Evolutionary conservation across 225 moss, liverwort and hornwort genomes (phyloP).

Genomic region (Sphagnum tenellum): DNA sequence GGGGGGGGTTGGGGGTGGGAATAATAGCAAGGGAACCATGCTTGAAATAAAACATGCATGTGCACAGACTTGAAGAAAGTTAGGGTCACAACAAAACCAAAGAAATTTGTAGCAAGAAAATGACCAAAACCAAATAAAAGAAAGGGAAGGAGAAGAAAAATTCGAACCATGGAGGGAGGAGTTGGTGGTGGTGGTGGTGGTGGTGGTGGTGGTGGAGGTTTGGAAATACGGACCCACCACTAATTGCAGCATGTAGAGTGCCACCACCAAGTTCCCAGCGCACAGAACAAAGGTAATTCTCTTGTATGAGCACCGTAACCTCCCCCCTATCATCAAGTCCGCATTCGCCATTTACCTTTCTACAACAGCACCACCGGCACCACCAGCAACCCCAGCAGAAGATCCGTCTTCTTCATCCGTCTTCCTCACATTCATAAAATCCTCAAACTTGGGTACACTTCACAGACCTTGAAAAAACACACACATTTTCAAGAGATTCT

Average conservation of each 20-base stretch:
- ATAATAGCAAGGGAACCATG: no score
- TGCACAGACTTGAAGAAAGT: no score
- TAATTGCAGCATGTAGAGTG: constrained; percentile 56
- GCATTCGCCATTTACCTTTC: constrained; percentile 18
- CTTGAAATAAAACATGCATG: no score
- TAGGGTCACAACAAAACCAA: no score
- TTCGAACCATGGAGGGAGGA: constrained; percentile 9
- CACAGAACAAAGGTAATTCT: constrained; percentile 57
- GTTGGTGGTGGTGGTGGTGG: neutral
- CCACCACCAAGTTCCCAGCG: constrained; percentile 44
- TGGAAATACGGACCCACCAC: constrained; percentile 25
- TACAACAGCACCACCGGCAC: neutral
- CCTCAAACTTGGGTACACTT: no score
- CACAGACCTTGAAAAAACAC: no score
- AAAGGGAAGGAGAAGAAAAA: no score
- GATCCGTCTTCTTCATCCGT: constrained; percentile 17
- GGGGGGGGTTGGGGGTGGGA: no score
- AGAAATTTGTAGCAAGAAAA: no score
- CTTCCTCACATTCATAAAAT: neutral
- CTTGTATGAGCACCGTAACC: constrained; percentile 62
- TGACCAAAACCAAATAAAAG: no score
- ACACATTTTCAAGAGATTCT: no score
- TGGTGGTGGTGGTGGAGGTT: constrained; percentile 8
- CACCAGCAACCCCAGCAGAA: constrained; percentile 6
- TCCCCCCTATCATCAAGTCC: constrained; percentile 2